phyloP scores from a whole-genome alignment of 768 basidiomycete species.

The Tubosaeta sp. region DNA sequence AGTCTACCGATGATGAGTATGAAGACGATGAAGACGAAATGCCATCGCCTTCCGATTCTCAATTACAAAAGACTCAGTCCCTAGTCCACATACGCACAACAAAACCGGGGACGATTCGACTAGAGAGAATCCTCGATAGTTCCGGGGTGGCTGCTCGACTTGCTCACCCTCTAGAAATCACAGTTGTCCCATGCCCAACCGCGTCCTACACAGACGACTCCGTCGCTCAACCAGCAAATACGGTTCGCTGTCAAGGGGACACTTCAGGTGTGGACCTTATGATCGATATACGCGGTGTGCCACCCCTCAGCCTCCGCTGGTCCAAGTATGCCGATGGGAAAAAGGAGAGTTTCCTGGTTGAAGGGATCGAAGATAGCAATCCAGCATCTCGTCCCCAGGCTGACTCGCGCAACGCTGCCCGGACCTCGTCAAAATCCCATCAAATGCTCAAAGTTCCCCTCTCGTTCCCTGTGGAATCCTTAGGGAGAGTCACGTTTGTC shows the following conservation, averaged over 20 bases:
- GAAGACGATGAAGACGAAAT: constrained; percentile 50
- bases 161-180: constrained; percentile 56
- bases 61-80: constrained; percentile 70
- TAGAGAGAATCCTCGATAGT: constrained; percentile 70
- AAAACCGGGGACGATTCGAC: constrained; percentile 68
- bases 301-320: constrained; percentile 77
- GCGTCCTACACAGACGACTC: constrained; percentile 55
- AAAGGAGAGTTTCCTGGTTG: constrained; percentile 71
- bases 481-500: constrained; percentile 67
- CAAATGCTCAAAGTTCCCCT: constrained; percentile 67
- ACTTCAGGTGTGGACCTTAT: constrained; percentile 51
- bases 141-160: constrained; percentile 72
- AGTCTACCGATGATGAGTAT: constrained; percentile 58
- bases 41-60: constrained; percentile 31
- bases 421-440: constrained; percentile 32
- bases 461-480: constrained; percentile 53
- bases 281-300: constrained; percentile 68
- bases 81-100: constrained; percentile 67
- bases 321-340: constrained; percentile 61
- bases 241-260: constrained; percentile 67
- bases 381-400: constrained; percentile 29
- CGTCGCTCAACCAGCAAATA: constrained; percentile 33
- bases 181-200: constrained; percentile 77
- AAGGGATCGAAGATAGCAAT: constrained; percentile 71
- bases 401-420: constrained; percentile 21